Percentiles rank a stretch among this genome's conserved stretches.
Evolutionary conservation across 345 rosid species (phyloP).

Genomic region (Populus tremula): DNA sequence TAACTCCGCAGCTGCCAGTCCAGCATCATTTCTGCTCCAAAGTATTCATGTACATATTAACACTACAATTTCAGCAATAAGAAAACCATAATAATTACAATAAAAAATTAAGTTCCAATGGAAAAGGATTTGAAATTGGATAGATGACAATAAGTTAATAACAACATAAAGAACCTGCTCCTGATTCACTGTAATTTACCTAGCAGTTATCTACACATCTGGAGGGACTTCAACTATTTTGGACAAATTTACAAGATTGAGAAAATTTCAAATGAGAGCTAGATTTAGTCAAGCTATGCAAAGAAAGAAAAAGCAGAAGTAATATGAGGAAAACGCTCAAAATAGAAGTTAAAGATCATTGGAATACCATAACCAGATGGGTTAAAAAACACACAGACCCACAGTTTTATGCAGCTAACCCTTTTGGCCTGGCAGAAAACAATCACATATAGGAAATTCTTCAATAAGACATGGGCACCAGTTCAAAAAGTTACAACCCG

Average conservation of each 20-base stretch:
- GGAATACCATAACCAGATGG: background rate
- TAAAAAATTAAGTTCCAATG: background rate
- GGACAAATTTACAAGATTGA: background rate
- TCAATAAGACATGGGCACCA: background rate
- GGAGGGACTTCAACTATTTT: background rate
- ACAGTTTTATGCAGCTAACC: no score
- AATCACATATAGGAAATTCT: background rate
- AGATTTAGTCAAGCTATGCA: background rate
- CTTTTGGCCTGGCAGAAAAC: background rate
- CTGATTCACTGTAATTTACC: background rate
- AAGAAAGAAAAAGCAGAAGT: background rate
- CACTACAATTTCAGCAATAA: no score
- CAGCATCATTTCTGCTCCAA: conserved; percentile 76
- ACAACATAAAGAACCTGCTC: background rate
- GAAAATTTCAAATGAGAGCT: background rate
- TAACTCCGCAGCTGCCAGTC: conserved; percentile 93
- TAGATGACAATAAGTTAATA: background rate
- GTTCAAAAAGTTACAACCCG: background rate
- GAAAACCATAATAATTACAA: no score
- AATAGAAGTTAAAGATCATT: background rate
- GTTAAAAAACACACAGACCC: background rate
- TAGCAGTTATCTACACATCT: background rate
- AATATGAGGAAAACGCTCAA: background rate
- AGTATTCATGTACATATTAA: conserved; percentile 3
- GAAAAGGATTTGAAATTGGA: conserved; percentile 8